phyloP scores from a whole-genome alignment of 176 grass and related monocot genomes.

The Juncus inflexus region DNA sequence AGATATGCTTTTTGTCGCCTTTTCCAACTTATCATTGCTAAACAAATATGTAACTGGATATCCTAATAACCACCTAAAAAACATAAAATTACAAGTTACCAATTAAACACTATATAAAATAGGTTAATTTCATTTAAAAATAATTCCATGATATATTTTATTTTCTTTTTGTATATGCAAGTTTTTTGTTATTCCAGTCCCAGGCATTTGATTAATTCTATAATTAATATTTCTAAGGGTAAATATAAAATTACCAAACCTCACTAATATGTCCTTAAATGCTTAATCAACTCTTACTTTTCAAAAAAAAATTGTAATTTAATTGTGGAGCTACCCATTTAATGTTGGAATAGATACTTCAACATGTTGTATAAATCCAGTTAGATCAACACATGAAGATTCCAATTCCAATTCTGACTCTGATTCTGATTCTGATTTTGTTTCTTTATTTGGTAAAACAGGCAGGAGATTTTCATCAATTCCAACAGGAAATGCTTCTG shows the following conservation, averaged over 20 bases:
- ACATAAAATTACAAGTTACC: neutral
- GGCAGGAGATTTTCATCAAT: conserved; percentile 18
- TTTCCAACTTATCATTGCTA: conserved; percentile 41
- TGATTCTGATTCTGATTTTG: conserved; percentile 3
- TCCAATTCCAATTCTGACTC: conserved; percentile 23
- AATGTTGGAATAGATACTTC: conserved; percentile 63
- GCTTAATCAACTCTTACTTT: neutral
- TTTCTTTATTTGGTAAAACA: conserved; percentile 15
- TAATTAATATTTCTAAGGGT: no score
- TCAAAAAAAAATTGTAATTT: no score
- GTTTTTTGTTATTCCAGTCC: no score
- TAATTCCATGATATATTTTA: neutral
- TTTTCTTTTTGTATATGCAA: neutral
- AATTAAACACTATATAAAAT: conserved; percentile 10
- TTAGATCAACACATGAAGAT: conserved; percentile 52
- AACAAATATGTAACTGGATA: conserved; percentile 86
- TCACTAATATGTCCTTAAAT: no score
- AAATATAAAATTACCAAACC: neutral
- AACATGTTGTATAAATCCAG: conserved; percentile 32
- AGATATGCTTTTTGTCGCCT: conserved; percentile 39
- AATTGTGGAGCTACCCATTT: conserved; percentile 56
- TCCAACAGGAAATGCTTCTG: conserved; percentile 46
- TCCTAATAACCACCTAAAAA: conserved; percentile 77
- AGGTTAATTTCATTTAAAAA: conserved; percentile 1
- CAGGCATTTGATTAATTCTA: no score